Conservation (phyloP, 805 yeast genomes). For the Candida vaughaniae region DNA sequence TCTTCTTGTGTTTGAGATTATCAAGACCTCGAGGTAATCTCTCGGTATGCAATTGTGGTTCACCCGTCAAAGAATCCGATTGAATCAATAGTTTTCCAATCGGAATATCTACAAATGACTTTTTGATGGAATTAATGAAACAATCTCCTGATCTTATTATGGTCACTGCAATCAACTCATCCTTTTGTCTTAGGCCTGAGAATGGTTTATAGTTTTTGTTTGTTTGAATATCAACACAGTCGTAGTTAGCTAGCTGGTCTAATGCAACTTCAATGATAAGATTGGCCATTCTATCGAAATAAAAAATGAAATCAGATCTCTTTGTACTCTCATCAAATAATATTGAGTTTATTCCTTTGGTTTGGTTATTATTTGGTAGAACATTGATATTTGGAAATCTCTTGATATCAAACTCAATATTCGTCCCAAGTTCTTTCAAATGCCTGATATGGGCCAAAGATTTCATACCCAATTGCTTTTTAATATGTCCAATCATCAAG, state of each 20-base stretch:
- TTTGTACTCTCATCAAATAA: constrained; percentile 54
- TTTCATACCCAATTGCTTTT: constrained; percentile 64
- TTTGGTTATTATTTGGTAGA: constrained; percentile 60
- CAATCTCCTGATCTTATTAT: constrained; percentile 92
- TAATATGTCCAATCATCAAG: constrained; percentile 75
- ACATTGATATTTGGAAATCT: constrained; percentile 31
- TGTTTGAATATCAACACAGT: constrained; percentile 24
- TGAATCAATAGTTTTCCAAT: constrained; percentile 86
- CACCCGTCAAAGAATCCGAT: constrained; percentile 86
- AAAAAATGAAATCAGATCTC: constrained; percentile 80
- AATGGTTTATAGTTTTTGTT: constrained; percentile 17
- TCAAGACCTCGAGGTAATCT: constrained; percentile 52
- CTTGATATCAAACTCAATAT: constrained; percentile 28
- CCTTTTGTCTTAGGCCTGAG: constrained; percentile 48
- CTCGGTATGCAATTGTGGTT: constrained; percentile 87
- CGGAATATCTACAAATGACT: constrained; percentile 72
- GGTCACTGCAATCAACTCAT: constrained; percentile 67
- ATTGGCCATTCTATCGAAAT: constrained; percentile 79
- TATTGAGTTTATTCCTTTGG: constrained; percentile 68
- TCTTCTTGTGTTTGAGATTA: constrained; percentile 31
- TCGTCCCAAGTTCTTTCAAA: constrained; percentile 55
- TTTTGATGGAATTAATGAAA: constrained; percentile 74
- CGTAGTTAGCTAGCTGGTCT: constrained; percentile 49
- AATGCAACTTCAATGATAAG: constrained; percentile 68
- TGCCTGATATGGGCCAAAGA: constrained; percentile 66